These are phyloP conservation scores for Brassica hybrid DNA, from an alignment of 441 rosid species.

Conservation along the genomic window DNA sequence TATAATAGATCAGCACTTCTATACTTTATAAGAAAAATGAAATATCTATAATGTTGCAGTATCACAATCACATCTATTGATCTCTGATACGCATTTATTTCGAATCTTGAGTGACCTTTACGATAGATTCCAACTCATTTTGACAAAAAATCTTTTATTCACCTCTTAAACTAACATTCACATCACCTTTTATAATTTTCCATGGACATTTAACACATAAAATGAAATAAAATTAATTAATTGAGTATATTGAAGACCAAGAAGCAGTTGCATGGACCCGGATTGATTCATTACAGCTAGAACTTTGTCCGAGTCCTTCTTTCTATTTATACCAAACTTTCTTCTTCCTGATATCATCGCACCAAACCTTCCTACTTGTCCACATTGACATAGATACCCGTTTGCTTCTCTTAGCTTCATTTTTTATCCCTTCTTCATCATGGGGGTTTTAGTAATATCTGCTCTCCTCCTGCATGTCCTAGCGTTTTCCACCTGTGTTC, in stretches of 20 bases:
- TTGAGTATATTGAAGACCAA: constrained; percentile 23
- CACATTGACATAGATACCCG: constrained; percentile 14
- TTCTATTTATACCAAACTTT: constrained; percentile 35
- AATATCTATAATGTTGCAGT: constrained; percentile 22
- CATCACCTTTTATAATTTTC: constrained; percentile 4
- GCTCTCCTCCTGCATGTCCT: constrained; percentile 30
- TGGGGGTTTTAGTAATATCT: constrained; percentile 31
- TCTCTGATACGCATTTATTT: constrained; percentile 35
- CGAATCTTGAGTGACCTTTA: constrained; percentile 26
- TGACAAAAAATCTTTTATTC: constrained; percentile 14
- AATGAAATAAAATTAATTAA: constrained; percentile 14
- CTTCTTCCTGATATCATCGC: constrained; percentile 32
- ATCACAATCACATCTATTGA: constrained; percentile 34
- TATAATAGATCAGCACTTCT: constrained; percentile 12
- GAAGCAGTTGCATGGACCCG: constrained; percentile 40
- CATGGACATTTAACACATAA: background rate
- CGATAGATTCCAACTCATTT: constrained; percentile 34
- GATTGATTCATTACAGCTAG: constrained; percentile 39
- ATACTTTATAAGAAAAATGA: background rate
- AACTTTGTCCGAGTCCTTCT: constrained; percentile 28
- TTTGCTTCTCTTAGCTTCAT: background rate
- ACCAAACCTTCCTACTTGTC: constrained; percentile 15
- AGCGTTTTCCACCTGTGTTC: constrained; percentile 29
- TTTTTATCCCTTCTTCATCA: constrained; percentile 11
- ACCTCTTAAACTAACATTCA: constrained; percentile 18